Evolutionary conservation across 176 grass and related monocot genomes (phyloP).

Genomic region (Tuctoria greenei): DNA sequence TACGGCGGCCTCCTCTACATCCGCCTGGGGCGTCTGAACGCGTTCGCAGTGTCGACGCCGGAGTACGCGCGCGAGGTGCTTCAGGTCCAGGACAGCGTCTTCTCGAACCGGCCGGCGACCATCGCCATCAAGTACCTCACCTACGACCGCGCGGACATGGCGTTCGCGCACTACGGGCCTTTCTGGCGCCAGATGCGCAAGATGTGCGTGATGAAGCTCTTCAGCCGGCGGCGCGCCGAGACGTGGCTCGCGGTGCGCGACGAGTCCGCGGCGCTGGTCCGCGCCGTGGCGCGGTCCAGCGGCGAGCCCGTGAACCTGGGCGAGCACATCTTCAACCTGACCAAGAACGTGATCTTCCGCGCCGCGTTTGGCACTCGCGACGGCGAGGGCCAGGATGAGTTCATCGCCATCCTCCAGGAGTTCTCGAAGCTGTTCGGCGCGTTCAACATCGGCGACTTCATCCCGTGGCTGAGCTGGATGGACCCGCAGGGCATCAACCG

Average conservation of each 20-base stretch:
- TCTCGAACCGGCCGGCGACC: constrained; percentile 87
- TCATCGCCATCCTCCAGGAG: constrained; percentile 82
- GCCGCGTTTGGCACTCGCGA: constrained; percentile 68
- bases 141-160: constrained; percentile 90
- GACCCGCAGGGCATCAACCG: constrained; percentile 67
- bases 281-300: constrained; percentile 32
- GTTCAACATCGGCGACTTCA: constrained; percentile 84
- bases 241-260: constrained; percentile 78
- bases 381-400: constrained; percentile 59
- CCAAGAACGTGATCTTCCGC: constrained; percentile 77
- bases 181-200: constrained; percentile 98
- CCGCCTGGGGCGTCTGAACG: constrained; percentile 57
- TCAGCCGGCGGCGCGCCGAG: constrained; percentile 75
- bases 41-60: constrained; percentile 79
- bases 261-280: constrained; percentile 48
- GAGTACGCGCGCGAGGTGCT: constrained; percentile 82
- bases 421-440: constrained; percentile 85
- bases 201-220: constrained; percentile 84
- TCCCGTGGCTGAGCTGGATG: constrained; percentile 73
- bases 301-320: constrained; percentile 60
- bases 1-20: constrained; percentile 77
- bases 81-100: constrained; percentile 80
- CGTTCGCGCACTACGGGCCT: constrained; percentile 90
- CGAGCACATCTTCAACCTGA: constrained; percentile 78
- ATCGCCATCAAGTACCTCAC: constrained; percentile 74